These are phyloP conservation scores for Saururus chinensis DNA, from an alignment of 164 flowering plant genomes.

Conservation along the genomic window DNA sequence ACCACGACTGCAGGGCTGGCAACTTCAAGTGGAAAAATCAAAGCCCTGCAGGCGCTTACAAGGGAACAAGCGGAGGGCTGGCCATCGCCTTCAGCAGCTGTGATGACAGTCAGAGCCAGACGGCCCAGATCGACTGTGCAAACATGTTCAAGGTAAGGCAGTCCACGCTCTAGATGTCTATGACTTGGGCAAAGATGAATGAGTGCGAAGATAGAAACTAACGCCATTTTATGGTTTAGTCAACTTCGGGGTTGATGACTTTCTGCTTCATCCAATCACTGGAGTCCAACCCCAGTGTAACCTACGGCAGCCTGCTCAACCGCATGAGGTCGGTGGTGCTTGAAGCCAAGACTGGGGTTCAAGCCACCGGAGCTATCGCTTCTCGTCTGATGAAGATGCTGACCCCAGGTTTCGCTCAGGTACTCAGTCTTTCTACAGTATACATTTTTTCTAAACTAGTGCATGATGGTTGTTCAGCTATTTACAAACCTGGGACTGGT, in stretches of 20 bases:
- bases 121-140: not conserved
- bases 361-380: not conserved
- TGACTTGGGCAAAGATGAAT: too few species aligned
- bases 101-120: conserved; percentile 45
- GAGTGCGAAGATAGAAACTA: not conserved
- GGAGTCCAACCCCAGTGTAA: conserved; percentile 20
- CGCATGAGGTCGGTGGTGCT: not conserved
- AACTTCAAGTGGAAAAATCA: conserved; percentile 50
- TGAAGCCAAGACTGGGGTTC: not conserved
- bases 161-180: not conserved
- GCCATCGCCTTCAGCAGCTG: conserved; percentile 61
- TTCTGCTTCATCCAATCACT: conserved; percentile 52
- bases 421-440: not conserved
- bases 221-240: not conserved
- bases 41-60: conserved; percentile 18
- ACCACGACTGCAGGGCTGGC: conserved; percentile 27
- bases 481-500: too few species aligned
- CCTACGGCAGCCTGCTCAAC: not conserved
- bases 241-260: conserved; percentile 38
- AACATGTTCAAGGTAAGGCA: too few species aligned
- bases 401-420: not conserved
- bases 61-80: conserved; percentile 57
- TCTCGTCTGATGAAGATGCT: not conserved
- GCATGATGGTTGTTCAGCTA: not conserved
- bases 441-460: too few species aligned